A percentile compares a stretch with the other conserved stretches of the same genome.
phyloP scores from a whole-genome alignment of 1,284 basidiomycete species.

The Pseudomicrostroma phylloplanum region DNA sequence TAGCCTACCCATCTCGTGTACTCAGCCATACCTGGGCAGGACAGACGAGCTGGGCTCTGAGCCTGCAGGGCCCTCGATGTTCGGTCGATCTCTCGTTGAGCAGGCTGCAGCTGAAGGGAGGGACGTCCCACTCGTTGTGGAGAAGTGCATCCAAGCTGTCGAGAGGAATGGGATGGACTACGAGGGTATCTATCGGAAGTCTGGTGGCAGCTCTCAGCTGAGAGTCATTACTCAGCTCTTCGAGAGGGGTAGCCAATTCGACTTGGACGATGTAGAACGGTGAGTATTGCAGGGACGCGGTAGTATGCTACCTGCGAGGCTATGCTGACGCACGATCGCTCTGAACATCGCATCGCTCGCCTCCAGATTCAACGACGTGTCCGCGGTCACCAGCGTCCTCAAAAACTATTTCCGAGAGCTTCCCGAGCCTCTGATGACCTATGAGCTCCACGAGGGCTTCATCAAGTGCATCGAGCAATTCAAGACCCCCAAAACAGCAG shows the following conservation, averaged over 20 bases:
- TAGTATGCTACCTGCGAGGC: no score
- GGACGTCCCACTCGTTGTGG: slow-evolving; percentile 79
- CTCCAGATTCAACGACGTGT: slow-evolving; percentile 92
- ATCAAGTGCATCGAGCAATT: slow-evolving; percentile 55
- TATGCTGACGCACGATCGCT: no score
- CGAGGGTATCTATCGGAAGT: slow-evolving; percentile 95
- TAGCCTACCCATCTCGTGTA: slow-evolving; percentile 37
- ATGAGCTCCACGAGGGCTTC: slow-evolving; percentile 83
- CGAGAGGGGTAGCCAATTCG: slow-evolving; percentile 84
- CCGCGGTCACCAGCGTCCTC: slow-evolving; percentile 88
- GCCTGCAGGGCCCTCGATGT: slow-evolving; percentile 65
- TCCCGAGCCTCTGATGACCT: slow-evolving; percentile 83
- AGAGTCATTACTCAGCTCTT: slow-evolving; percentile 91
- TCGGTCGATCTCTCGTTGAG: slow-evolving; percentile 77
- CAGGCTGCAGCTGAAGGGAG: slow-evolving; percentile 71
- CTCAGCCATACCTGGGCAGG: slow-evolving; percentile 26
- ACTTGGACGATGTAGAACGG: slow-evolving; percentile 63
- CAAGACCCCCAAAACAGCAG: slow-evolving; percentile 59
- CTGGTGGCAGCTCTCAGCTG: slow-evolving; percentile 83
- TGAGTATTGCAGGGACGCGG: no score
- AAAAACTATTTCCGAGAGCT: slow-evolving; percentile 93
- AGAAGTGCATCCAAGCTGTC: slow-evolving; percentile 89
- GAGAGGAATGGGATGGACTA: slow-evolving; percentile 79
- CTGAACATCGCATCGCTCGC: slow-evolving; percentile 20
- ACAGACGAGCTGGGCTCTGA: slow-evolving; percentile 27